Base-by-base conservation (phyloP, 495 filamentous ascomycete genomes). In the Thermochaetoides thermophila region DNA sequence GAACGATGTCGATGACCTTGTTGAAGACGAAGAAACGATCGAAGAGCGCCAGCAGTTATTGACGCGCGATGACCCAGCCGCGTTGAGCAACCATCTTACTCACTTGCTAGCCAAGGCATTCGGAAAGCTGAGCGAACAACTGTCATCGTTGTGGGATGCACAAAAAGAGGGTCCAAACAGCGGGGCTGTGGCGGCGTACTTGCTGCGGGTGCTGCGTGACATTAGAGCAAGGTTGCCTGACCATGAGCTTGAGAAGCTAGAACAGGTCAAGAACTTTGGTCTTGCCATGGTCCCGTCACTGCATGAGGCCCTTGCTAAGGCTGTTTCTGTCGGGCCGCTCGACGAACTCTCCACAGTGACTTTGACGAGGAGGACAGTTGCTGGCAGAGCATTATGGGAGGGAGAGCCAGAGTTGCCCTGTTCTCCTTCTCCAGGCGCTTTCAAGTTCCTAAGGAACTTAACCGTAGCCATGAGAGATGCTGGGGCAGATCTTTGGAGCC, bases 401-500 rank as follows among this genome's bases (percentile, higher is more conserved):
- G 78, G 78, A 0, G 60, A 68, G 13, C 84, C 82, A 0, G 64
- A 69, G 21, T 47, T 92, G 17, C 89, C 89, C 1, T 61, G 75
- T n/a, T 82, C 84, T 40, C 85, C 86, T 0, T 85, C 84, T 1
- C 74, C 82, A 0, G 64, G 66, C 17, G 68, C 74, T 2, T 91
- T 94, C 52, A 69, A 68, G 39, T 78, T 87, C 33, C 49, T 95
- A 26, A 70, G 75, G 18, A 68, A 64, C 20, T 45, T 94, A 16
- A 60, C 69, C 7, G 52, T 56, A 23, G 57, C 64, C 1, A 91
- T 97, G 84, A 66, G 66, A 22, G 56, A 61, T 9, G 59, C 61
- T 7, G 89, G 89, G 1, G 56, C 60, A 20, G 89, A 96, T 45
- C 51, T 96, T 7, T 97, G 89, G 89, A 86, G 76, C 35, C 68